Evolutionary conservation across 441 rosid species (phyloP), one percentile per base, ranked within the genome.

Genomic region (Adansonia gregorii): DNA sequence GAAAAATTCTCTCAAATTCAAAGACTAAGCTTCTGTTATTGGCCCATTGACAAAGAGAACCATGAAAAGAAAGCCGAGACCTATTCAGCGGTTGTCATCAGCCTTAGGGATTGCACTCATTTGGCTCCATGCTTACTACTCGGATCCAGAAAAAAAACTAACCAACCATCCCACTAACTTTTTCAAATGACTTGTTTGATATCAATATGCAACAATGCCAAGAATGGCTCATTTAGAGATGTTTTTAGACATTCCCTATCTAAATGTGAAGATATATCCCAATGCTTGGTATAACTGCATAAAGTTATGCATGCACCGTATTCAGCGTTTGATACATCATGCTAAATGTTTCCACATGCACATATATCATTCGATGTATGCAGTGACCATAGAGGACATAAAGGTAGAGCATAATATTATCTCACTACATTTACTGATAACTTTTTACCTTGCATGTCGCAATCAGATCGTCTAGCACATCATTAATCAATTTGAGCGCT

Each of bases 401-500:
- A 65, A 65, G 48, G 51, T 58, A 55, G 54, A 49, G 22, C 22
- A 77, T 60, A 71, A 54, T 71, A 8, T 54, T 31, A n/a, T 71
- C 22, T 71, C 31, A n/a, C 46, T n/a, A 35, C 60, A n/a, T 54
- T 45, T 31, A 35, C 75, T 71, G 8, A 71, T 15, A 80, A 63
- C 68, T 56, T 77, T 82, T 77, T 82, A 96, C 99, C 97, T 96
- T 94, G 96, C 99, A 96, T 78, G 81, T 87, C 15, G 90, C 95
- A 48, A 96, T 94, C 72, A 96, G 86, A 68, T 92, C 86, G 75
- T 96, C 87, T 27, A 96, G 97, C 55, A 87, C 81, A 77, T 85
- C 91, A 78, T 96, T 96, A 82, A 94, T 88, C 88, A 94, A 83
- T 82, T 93, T 93, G 80, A 96, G 88, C 39, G 98, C 94, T 72